These are phyloP conservation scores for Apiospora sp. DNA, from an alignment of 2,329 filamentous ascomycete species.

Conservation along the genomic window DNA sequence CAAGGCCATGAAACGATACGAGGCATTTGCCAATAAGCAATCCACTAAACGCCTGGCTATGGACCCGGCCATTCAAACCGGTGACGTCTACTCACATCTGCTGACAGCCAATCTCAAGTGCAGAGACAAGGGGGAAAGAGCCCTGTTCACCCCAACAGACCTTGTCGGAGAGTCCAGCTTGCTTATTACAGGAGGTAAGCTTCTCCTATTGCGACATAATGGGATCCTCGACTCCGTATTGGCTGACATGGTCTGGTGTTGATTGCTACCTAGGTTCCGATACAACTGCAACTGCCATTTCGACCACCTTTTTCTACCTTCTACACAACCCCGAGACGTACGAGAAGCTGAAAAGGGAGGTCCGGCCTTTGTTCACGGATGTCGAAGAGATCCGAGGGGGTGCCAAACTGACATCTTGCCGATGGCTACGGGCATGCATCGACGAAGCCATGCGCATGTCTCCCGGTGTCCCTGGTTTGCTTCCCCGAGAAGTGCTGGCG, in stretches of 20 bases:
- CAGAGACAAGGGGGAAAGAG: slow-evolving; percentile 62
- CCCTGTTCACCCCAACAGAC: slow-evolving; percentile 66
- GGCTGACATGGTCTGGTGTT: no score
- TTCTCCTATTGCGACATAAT: no score
- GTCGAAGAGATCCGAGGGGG: slow-evolving; percentile 25
- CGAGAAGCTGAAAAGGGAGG: slow-evolving; percentile 24
- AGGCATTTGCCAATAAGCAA: slow-evolving; percentile 11
- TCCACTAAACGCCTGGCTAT: background rate
- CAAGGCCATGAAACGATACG: slow-evolving; percentile 12
- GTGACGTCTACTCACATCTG: slow-evolving; percentile 80
- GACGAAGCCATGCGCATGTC: slow-evolving; percentile 27
- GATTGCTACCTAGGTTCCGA: no score
- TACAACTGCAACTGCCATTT: slow-evolving; percentile 25
- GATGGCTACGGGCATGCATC: slow-evolving; percentile 30
- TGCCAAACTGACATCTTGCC: slow-evolving; percentile 25
- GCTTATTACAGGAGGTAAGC: slow-evolving; percentile 47
- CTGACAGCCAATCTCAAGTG: slow-evolving; percentile 75
- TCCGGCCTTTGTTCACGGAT: slow-evolving; percentile 26
- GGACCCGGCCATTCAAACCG: background rate
- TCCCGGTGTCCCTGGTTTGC: slow-evolving; percentile 17
- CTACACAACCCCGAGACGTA: slow-evolving; percentile 23
- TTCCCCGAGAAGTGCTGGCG: slow-evolving; percentile 24
- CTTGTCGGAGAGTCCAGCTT: slow-evolving; percentile 76
- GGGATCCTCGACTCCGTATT: no score
- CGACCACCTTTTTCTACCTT: slow-evolving; percentile 25